Base-by-base conservation (phyloP, 1,284 basidiomycete species). In the Fomitopsis betulina region DNA sequence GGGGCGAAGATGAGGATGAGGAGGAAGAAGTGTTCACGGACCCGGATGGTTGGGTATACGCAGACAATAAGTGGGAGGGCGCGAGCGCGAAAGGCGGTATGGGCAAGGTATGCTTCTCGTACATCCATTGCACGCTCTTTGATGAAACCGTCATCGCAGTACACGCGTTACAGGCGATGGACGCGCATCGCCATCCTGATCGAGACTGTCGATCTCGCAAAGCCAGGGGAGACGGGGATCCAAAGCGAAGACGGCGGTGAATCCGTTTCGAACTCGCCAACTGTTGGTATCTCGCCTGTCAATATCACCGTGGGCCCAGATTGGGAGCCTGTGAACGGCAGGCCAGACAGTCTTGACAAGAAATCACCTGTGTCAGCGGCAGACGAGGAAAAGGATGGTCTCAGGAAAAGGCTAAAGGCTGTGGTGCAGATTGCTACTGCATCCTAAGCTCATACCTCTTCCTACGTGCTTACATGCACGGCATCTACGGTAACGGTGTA, bases 31-130 rank as follows among this genome's bases (percentile, higher is more conserved):
- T 81, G 45, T 73, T 77, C 49, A 96, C 94, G 0, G 95, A 98
- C 70, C 69, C 79, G 1, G 93, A 96, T 59, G 95, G 95, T 0
- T 97, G 95, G 95, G 83, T 95, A 33, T 97, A 95, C 70, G 91
- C 89, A 3, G 96, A 96, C 68, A 98, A 98, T 73, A 96, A 96
- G 69, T 98, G 96, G 96, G 95, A 97, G 67, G 83, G 79, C 54
- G 80, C 85, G 60, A 86, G 83, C 59, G 77, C 77, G 55, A 89
- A 87, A 65, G 91, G 90, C 47, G 93, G 94, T 1, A 84, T 96
- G 73, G 92, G 95, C 65, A 94, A 94, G 78, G 82, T 83, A 55
- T 62, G 75, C 69, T 8, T 19, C 27, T 17, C 19, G n/a, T 38
- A 49, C 53, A 0, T 19, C 45, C 23, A 27, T 5, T 52, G 38